Base-by-base conservation (phyloP, 441 rosid genomes). In the Gossypium schwendimanii region DNA sequence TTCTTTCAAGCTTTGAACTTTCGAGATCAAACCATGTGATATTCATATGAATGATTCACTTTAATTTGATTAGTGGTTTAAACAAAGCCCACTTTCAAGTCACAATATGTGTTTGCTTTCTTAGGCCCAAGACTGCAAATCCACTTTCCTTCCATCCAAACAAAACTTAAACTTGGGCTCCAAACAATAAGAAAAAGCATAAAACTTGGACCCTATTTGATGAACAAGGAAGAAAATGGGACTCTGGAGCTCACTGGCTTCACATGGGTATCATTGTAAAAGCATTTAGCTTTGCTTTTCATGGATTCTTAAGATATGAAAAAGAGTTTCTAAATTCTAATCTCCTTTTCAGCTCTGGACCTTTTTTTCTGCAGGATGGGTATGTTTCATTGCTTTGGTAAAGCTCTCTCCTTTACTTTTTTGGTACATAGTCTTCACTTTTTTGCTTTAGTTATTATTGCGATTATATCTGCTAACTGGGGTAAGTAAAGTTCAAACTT, bases 221-320 rank as follows among this genome's bases (percentile, higher is more conserved):
- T 31, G 33, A 31, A 31, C 33, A 31, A 31, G 33, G 4, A 31
- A 31, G 33, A 31, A 31, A 31, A 31, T 4, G 33, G 33, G 82
- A 76, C 76, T 86, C 83, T 33, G 97, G 97, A 15, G 97, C 97
- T 73, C 91, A 92, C 74, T 90, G 98, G 97, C 96, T 91, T 65
- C 98, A 94, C 92, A 94, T 90, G 98, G 98, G 91, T 87, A 88
- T 94, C 77, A 90, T 94, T 96, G 98, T 92, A 79, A 54, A 60
- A 24, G 26, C 50, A 47, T 47, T 55, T 49, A 17, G 10, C 36
- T 57, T 41, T 74, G 15, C 39, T 15, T 45, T 45, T 12, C 23
- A 10, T 21, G 49, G 58, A 63, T 18, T 26, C 8, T 2, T 28
- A 10, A 20, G 17, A 15, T 18, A 3, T 0, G 31, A 15, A 50